Evolutionary conservation across 352 stramenopile species (phyloP).

Genomic region (Phytophthora nicotianae): DNA sequence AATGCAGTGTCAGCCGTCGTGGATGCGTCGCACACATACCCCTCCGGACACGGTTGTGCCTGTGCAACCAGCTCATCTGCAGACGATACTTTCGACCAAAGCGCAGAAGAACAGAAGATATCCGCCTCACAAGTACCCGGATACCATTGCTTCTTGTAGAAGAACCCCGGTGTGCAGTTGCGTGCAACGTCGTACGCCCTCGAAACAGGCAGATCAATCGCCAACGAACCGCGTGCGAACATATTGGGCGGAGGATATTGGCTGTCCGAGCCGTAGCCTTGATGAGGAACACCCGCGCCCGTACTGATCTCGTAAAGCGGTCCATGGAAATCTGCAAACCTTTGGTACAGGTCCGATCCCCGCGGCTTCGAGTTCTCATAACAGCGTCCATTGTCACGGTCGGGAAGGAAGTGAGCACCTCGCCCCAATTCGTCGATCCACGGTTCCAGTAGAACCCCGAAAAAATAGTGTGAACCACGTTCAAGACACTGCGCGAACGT

Average conservation of each 20-base stretch:
- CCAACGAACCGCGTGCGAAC: conserved; percentile 86
- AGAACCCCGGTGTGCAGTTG: conserved; percentile 95
- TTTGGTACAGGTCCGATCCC: conserved; percentile 92
- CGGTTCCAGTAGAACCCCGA: conserved; percentile 93
- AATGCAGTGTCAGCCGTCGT: conserved; percentile 87
- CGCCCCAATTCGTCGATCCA: conserved; percentile 95
- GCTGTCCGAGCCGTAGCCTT: conserved; percentile 91
- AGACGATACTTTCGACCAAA: conserved; percentile 32
- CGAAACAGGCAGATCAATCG: conserved; percentile 86
- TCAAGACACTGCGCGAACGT: conserved; percentile 91
- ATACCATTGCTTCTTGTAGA: conserved; percentile 91
- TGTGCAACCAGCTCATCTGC: conserved; percentile 58
- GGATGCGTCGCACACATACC: conserved; percentile 94
- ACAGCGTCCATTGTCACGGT: conserved; percentile 83
- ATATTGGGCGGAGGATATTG: conserved; percentile 82
- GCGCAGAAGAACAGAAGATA: conserved; percentile 86
- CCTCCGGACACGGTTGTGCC: conserved; percentile 92
- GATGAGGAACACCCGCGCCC: conserved; percentile 78
- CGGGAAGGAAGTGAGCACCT: conserved; percentile 91
- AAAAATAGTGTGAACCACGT: conserved; percentile 88
- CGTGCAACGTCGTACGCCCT: conserved; percentile 86
- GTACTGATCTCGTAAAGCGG: conserved; percentile 93
- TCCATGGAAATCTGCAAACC: conserved; percentile 94
- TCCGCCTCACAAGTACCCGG: conserved; percentile 97
- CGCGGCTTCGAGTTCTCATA: conserved; percentile 93